Evolutionary conservation across 441 rosid species (phyloP), one percentile per base, ranked within the genome.

Genomic region (Euphorbia celastroides): DNA sequence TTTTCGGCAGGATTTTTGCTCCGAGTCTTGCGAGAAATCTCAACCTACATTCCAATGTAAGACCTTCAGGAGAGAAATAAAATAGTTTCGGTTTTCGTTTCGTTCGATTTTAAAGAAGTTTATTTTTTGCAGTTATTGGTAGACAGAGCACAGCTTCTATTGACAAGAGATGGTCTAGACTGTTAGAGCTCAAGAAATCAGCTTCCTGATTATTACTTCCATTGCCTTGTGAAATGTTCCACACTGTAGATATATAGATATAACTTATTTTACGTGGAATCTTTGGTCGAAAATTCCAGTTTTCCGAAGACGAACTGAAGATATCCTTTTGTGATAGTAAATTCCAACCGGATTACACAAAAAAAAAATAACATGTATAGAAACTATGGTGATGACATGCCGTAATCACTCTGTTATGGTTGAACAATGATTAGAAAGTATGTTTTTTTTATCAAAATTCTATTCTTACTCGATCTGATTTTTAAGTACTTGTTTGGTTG

Each of bases 161-260:
- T 61, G 82, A 86, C 30, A 83, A 81, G 70, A 84, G 92, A 70
- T 90, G 96, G 96, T 70, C 75, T 38, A 80, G 73, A 75, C 87
- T 87, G 51, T 66, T 90, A 79, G 85, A 90, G 78, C 81, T 87
- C 16, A 90, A 80, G 81, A 83, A 79, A 25, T 20, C 62, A 60
- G 52, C 42, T 60, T 25, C 34, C 27, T 57, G 50, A 70, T 58
- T 31, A 2, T 25, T 58, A 58, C 1, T 56, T 11, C n/a, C 0
- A 3, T 9, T 41, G 12, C 12, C 44, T 41, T 41, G 2, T 41
- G 44, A 41, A n/a, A n/a, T n/a, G n/a, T n/a, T n/a, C n/a, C 44
- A 34, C 4, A 34, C 9, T 41, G 44, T 41, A 3, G 44, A 41
- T 41, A 41, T 41, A 41, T 41, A 41, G 12, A 41, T 41, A 41